Conservation (phyloP, 305 asterid genomes). For the Caryopteris hybrid region DNA sequence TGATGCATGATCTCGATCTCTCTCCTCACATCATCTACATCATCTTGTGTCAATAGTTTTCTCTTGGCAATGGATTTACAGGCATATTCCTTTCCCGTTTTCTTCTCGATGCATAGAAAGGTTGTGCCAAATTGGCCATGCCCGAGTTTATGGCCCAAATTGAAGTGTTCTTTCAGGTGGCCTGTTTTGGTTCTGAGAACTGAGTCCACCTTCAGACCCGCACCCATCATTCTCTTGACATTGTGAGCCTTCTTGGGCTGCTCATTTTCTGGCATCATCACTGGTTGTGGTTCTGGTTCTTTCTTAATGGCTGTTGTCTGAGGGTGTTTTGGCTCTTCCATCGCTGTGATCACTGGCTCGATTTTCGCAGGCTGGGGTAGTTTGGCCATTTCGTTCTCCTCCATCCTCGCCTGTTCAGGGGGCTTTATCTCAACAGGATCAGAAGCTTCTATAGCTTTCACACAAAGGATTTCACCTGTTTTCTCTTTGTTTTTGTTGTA, state of each 20-base stretch:
- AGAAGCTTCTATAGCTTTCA: neutral
- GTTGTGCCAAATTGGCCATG: conserved; percentile 24
- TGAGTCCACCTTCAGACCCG: conserved; percentile 15
- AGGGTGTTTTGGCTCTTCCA: neutral
- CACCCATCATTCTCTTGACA: conserved; percentile 4
- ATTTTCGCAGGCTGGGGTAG: neutral
- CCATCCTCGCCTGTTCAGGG: conserved; percentile 2
- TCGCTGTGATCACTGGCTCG: neutral
- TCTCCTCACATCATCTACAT: conserved; percentile 22
- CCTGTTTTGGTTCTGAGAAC: conserved; percentile 15
- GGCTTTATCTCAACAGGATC: neutral
- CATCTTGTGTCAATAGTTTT: conserved; percentile 15
- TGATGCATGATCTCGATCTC: conserved; percentile 24
- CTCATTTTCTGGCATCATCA: too few species aligned
- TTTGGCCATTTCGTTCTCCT: neutral
- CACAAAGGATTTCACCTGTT: neutral
- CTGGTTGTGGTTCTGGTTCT: too few species aligned
- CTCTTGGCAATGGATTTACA: conserved; percentile 22
- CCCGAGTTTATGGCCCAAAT: conserved; percentile 13
- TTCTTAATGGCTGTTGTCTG: too few species aligned
- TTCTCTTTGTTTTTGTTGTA: neutral
- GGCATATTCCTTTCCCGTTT: conserved; percentile 1
- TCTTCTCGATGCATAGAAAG: conserved; percentile 6
- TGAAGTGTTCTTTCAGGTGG: conserved; percentile 11
- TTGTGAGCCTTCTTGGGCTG: neutral